phyloP scores from a whole-genome alignment of 2,329 filamentous ascomycete genomes.

The Paramyrothecium roridum region DNA sequence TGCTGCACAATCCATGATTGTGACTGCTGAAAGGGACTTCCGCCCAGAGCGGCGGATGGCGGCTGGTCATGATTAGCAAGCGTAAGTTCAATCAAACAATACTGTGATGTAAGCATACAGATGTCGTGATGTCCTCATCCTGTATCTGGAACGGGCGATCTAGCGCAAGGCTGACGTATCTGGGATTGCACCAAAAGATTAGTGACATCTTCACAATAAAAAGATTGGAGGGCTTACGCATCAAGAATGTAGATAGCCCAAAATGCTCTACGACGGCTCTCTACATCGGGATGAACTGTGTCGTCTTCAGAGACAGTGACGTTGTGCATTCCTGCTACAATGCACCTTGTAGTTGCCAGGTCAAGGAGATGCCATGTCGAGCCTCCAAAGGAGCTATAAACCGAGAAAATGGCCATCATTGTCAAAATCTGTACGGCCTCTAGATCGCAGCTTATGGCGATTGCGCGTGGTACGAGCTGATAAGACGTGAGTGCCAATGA shows the following conservation, averaged over 20 bases:
- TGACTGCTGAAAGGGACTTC: neutral
- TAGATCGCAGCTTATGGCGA: conserved; percentile 1
- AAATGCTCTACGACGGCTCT: neutral
- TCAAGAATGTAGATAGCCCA: conserved; percentile 8
- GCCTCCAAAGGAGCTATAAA: conserved; percentile 6
- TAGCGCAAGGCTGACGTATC: conserved; percentile 3
- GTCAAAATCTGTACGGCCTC: conserved; percentile 6
- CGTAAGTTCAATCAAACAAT: neutral
- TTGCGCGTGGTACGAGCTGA: conserved; percentile 3
- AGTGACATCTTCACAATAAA: neutral
- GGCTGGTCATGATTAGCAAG: neutral
- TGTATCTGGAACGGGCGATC: conserved; percentile 8
- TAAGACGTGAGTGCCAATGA: conserved; percentile 4
- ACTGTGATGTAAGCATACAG: conserved; percentile 2
- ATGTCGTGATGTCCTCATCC: conserved; percentile 8
- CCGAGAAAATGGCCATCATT: conserved; percentile 4
- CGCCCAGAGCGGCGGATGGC: neutral
- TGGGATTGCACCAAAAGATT: neutral
- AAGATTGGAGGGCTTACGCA: conserved; percentile 1
- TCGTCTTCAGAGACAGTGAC: neutral
- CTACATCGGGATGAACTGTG: neutral
- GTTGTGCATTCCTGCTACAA: conserved; percentile 7
- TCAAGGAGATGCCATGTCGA: conserved; percentile 9
- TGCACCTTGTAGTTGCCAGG: conserved; percentile 6
- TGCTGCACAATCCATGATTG: conserved; percentile 6